A percentile compares a stretch with the other conserved stretches of the same genome.
phyloP scores from a whole-genome alignment of 2,329 filamentous ascomycete genomes.

The Colletotrichum destructivum region DNA sequence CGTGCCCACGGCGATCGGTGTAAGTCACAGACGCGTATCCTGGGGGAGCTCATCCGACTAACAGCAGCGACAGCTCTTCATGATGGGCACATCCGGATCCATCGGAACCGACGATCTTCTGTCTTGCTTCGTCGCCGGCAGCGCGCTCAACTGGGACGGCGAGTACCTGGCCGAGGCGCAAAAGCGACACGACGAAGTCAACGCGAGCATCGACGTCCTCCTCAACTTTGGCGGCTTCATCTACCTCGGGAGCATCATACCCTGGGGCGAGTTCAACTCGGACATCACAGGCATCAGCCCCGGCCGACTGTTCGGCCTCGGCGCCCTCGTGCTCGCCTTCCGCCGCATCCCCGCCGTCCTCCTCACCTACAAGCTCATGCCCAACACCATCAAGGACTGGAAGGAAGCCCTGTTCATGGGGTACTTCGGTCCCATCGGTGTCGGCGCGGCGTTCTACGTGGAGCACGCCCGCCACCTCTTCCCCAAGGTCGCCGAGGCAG shows the following conservation, averaged over 20 bases:
- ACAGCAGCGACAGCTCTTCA: constrained; percentile 62
- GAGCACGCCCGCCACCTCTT: constrained; percentile 62
- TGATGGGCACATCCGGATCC: constrained; percentile 70
- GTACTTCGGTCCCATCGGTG: constrained; percentile 83
- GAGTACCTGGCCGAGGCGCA: constrained; percentile 70
- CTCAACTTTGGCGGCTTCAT: constrained; percentile 75
- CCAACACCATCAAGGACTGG: constrained; percentile 64
- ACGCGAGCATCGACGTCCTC: constrained; percentile 69
- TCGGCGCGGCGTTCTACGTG: constrained; percentile 83
- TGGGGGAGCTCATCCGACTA: neutral
- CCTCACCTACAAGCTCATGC: constrained; percentile 69
- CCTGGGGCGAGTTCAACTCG: constrained; percentile 70
- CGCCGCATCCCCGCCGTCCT: constrained; percentile 71
- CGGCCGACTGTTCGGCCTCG: constrained; percentile 65
- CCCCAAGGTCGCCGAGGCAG: constrained; percentile 51
- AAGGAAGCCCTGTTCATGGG: constrained; percentile 75
- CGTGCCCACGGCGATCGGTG: constrained; percentile 66
- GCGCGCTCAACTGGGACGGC: constrained; percentile 74
- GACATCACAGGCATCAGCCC: constrained; percentile 67
- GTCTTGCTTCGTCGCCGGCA: constrained; percentile 73
- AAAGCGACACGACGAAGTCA: constrained; percentile 72
- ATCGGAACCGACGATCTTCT: constrained; percentile 73
- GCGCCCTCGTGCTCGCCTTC: constrained; percentile 67
- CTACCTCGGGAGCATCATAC: constrained; percentile 70
- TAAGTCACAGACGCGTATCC: constrained; percentile 45